Evolutionary conservation across 23 red algal genomes (phyloP).

Genomic region (Cyanidiococcus yangmingshanensis): DNA sequence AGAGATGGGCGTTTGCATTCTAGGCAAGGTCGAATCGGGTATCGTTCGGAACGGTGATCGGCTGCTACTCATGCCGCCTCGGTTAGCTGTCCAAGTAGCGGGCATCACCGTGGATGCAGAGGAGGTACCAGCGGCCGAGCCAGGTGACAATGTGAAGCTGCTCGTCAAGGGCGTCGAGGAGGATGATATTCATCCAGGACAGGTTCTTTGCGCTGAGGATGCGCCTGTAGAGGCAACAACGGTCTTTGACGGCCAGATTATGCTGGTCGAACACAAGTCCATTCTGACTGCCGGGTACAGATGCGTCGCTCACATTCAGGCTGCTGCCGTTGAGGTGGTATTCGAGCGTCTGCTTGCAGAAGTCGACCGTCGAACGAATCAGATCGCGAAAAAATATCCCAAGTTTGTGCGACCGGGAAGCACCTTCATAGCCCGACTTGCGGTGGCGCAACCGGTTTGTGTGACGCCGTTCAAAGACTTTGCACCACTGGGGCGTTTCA

Average conservation of each 20-base stretch:
- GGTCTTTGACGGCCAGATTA: slow-evolving; percentile 65
- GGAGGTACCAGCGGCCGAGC: slow-evolving; percentile 57
- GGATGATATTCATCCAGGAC: slow-evolving; percentile 78
- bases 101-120: slow-evolving; percentile 59
- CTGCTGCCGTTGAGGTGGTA: slow-evolving; percentile 58
- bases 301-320: slow-evolving; percentile 81
- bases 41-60: slow-evolving; percentile 61
- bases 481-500: slow-evolving; percentile 84
- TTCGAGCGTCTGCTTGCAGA: slow-evolving; percentile 61
- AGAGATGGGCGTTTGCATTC: slow-evolving; percentile 90
- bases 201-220: slow-evolving; percentile 56
- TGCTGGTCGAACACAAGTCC: slow-evolving; percentile 91
- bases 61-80: slow-evolving; percentile 83
- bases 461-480: slow-evolving; percentile 79
- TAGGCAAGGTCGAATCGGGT: slow-evolving; percentile 87
- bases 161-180: slow-evolving; percentile 87
- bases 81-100: slow-evolving; percentile 54
- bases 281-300: slow-evolving; percentile 93
- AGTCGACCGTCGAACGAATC: slow-evolving; percentile 62
- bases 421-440: slow-evolving; percentile 56
- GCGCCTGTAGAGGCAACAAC: slow-evolving; percentile 51
- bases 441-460: slow-evolving; percentile 53
- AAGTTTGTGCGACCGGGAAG: slow-evolving; percentile 90
- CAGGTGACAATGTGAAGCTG: slow-evolving; percentile 81
- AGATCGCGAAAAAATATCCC: slow-evolving; percentile 64